Conservation (phyloP, 495 filamentous ascomycete genomes). For the Annulohypoxylon stygium region DNA sequence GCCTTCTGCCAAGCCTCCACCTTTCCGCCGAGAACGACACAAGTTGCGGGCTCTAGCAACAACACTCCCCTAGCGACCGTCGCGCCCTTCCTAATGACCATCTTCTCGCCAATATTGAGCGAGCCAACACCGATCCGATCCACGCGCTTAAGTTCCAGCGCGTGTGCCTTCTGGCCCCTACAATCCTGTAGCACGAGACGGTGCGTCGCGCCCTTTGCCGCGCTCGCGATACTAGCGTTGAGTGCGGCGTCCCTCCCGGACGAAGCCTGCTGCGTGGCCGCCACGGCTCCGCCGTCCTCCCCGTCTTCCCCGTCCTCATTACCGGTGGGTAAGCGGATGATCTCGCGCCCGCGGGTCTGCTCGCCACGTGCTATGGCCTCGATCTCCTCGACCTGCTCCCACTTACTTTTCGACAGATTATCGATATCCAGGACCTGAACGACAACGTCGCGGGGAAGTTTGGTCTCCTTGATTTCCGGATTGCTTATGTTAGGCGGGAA, state of each 20-base stretch:
- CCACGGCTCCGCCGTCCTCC: constrained; percentile 10
- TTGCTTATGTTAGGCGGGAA: constrained; percentile 71
- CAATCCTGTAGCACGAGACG: constrained; percentile 87
- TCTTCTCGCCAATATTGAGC: constrained; percentile 83
- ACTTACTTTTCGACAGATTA: constrained; percentile 80
- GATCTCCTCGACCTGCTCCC: constrained; percentile 87
- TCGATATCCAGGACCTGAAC: constrained; percentile 89
- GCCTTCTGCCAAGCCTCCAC: constrained; percentile 81
- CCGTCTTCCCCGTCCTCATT: constrained; percentile 43
- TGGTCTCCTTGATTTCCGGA: constrained; percentile 63
- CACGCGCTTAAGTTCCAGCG: constrained; percentile 77
- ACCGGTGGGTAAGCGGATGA: constrained; percentile 76
- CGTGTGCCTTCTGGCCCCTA: constrained; percentile 75
- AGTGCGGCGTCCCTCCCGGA: constrained; percentile 45
- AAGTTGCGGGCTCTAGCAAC: constrained; percentile 74
- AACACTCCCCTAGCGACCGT: constrained; percentile 81
- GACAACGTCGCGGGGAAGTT: constrained; percentile 69
- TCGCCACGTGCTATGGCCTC: constrained; percentile 89
- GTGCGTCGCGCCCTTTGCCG: constrained; percentile 71
- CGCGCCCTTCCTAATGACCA: constrained; percentile 73
- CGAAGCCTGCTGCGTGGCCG: constrained; percentile 1
- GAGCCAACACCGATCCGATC: constrained; percentile 72
- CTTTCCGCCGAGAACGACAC: constrained; percentile 83
- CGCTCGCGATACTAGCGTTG: constrained; percentile 25
- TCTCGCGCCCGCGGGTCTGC: constrained; percentile 81